phyloP scores from a whole-genome alignment of 208 protist species.

The Crithidia acanthocephali region DNA sequence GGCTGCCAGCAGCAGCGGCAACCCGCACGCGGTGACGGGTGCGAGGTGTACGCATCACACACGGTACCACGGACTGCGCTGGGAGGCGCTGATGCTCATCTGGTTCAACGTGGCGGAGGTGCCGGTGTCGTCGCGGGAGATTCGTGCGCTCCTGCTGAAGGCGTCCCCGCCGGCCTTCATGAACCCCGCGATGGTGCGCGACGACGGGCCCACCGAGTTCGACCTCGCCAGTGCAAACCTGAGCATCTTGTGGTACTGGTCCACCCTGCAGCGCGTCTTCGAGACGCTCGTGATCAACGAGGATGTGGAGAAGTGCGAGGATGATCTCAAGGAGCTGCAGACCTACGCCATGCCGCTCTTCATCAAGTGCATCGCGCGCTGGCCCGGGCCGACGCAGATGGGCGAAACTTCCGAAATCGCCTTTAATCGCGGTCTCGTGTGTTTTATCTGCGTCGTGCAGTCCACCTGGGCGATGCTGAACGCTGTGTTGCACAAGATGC shows the following conservation, averaged over 20 bases:
- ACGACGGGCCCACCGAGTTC: slow-evolving; percentile 30
- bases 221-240: slow-evolving; percentile 43
- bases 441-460: slow-evolving; percentile 34
- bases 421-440: slow-evolving; percentile 20
- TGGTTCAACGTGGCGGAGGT: slow-evolving; percentile 39
- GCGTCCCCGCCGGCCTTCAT: slow-evolving; percentile 37
- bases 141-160: slow-evolving; percentile 43
- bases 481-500: slow-evolving; percentile 34
- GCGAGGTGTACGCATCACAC: neutral
- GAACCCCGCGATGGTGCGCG: slow-evolving; percentile 25
- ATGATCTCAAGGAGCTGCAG: slow-evolving; percentile 46
- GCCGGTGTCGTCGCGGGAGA: slow-evolving; percentile 36
- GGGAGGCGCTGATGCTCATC: slow-evolving; percentile 43
- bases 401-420: slow-evolving; percentile 13
- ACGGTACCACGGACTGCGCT: slow-evolving; percentile 20
- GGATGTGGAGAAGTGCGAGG: slow-evolving; percentile 52
- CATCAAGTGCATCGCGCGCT: slow-evolving; percentile 42
- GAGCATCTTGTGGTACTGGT: slow-evolving; percentile 62
- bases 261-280: slow-evolving; percentile 45
- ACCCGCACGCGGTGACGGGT: neutral
- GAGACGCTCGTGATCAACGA: slow-evolving; percentile 39
- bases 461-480: slow-evolving; percentile 43
- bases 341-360: slow-evolving; percentile 40
- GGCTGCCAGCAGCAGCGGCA: neutral
- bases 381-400: slow-evolving; percentile 38